These are phyloP conservation scores for Acanthamoeba culbertsoni DNA, from an alignment of 208 protist genomes.

Conservation along the genomic window DNA sequence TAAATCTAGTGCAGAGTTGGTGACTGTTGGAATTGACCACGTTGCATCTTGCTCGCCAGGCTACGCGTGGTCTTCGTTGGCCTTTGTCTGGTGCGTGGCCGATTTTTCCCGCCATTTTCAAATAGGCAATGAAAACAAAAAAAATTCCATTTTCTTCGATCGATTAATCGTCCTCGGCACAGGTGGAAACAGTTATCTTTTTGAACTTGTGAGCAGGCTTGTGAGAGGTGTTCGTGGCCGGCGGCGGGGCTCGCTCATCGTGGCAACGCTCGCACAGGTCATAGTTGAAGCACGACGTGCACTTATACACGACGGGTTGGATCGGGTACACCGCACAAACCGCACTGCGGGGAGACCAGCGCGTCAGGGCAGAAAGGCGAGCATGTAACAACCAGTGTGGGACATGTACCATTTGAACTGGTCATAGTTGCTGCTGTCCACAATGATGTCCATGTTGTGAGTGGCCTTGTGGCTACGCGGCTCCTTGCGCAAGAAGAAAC, in stretches of 20 bases:
- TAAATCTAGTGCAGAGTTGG: too few relatives aligned
- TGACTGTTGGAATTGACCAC: too few relatives aligned
- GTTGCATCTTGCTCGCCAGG: too few relatives aligned
- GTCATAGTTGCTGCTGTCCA: constrained; percentile 6
- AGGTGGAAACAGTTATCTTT: not conserved
- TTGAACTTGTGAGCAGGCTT: constrained; percentile 50
- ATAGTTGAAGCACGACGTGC: constrained; percentile 40
- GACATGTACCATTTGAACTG: constrained; percentile 8
- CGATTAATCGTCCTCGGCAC: not conserved
- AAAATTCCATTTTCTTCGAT: not conserved
- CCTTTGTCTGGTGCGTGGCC: too few relatives aligned
- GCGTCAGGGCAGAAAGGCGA: not conserved
- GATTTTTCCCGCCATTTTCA: too few relatives aligned
- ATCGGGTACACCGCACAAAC: constrained; percentile 35
- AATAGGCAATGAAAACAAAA: not conserved
- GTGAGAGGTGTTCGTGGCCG: constrained; percentile 40
- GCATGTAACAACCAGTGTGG: too few relatives aligned
- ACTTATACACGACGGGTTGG: constrained; percentile 30
- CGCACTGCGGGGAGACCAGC: not conserved
- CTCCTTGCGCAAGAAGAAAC: constrained; percentile 60
- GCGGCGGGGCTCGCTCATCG: not conserved
- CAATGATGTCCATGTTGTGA: constrained; percentile 59
- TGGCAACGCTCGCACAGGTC: constrained; percentile 37
- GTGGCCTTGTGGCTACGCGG: constrained; percentile 39
- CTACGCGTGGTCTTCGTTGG: too few relatives aligned